Evolutionary conservation across 495 filamentous ascomycete genomes (phyloP).

Genomic region (Neurospora sp.): DNA sequence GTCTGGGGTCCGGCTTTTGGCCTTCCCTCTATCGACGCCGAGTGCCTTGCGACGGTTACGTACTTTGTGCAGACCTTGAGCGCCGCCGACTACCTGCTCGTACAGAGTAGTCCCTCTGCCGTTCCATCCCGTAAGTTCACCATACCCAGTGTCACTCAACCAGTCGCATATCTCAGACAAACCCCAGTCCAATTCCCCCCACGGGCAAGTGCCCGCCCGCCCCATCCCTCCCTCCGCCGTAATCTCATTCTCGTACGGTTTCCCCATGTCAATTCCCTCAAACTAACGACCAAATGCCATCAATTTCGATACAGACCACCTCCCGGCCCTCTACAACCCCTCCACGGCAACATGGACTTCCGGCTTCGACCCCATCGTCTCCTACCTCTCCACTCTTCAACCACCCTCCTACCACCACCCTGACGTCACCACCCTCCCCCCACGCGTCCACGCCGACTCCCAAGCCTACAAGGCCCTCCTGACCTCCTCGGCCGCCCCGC

Average conservation of each 20-base stretch:
- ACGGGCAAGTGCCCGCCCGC: background rate
- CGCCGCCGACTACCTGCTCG: conserved; percentile 56
- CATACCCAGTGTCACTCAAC: background rate
- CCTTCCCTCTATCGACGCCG: conserved; percentile 81
- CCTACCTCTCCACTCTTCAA: conserved; percentile 44
- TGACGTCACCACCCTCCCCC: conserved; percentile 41
- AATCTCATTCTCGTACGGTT: conserved; percentile 6
- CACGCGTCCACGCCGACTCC: conserved; percentile 56
- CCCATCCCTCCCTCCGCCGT: background rate
- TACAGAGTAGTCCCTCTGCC: conserved; percentile 62
- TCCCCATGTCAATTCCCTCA: background rate
- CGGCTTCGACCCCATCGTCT: conserved; percentile 65
- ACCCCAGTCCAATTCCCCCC: background rate
- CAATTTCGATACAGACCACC: conserved; percentile 43
- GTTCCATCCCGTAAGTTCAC: conserved; percentile 61
- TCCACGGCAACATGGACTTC: conserved; percentile 43
- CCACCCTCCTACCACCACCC: conserved; percentile 53
- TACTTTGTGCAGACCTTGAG: conserved; percentile 53
- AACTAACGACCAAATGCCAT: conserved; percentile 4
- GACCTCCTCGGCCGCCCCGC: conserved; percentile 49
- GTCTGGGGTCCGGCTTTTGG: conserved; percentile 85
- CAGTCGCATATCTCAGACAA: background rate
- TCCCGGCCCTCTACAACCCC: conserved; percentile 63
- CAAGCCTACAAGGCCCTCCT: conserved; percentile 62
- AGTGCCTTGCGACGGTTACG: conserved; percentile 70